These are phyloP conservation scores for Bipolaris cookei DNA, from an alignment of 2,329 filamentous ascomycete species.

Conservation along the genomic window DNA sequence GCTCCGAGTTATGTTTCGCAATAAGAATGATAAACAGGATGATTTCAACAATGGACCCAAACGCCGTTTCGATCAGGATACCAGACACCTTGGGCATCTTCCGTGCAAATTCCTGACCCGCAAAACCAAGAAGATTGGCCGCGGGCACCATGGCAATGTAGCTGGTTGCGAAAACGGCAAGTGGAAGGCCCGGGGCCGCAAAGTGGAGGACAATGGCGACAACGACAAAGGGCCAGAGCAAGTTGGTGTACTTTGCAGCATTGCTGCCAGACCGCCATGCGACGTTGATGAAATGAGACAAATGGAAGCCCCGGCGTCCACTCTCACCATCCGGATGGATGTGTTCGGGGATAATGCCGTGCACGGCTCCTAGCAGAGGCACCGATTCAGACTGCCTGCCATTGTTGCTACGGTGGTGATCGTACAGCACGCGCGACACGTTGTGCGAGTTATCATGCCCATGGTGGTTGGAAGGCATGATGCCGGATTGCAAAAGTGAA, in stretches of 20 bases:
- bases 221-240: slow-evolving; percentile 77
- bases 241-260: slow-evolving; percentile 69
- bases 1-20: slow-evolving; percentile 53
- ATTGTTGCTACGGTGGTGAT: slow-evolving; percentile 21
- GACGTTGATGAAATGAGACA: slow-evolving; percentile 67
- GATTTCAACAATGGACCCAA: slow-evolving; percentile 80
- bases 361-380: slow-evolving; percentile 32
- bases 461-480: slow-evolving; percentile 15
- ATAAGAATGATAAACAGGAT: slow-evolving; percentile 82
- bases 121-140: slow-evolving; percentile 77
- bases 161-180: slow-evolving; percentile 70
- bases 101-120: slow-evolving; percentile 72
- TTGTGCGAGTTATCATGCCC: slow-evolving; percentile 18
- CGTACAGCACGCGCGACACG: slow-evolving; percentile 15
- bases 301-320: slow-evolving; percentile 69
- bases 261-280: slow-evolving; percentile 68
- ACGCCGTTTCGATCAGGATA: slow-evolving; percentile 63
- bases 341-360: slow-evolving; percentile 37
- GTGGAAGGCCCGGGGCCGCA: slow-evolving; percentile 59
- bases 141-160: slow-evolving; percentile 80
- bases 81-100: slow-evolving; percentile 78
- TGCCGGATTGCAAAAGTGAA: slow-evolving; percentile 1
- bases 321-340: slow-evolving; percentile 67
- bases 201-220: slow-evolving; percentile 69
- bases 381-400: slow-evolving; percentile 31